phyloP scores from a whole-genome alignment of 176 grass and related monocot genomes.

The Saccharum officinarum region DNA sequence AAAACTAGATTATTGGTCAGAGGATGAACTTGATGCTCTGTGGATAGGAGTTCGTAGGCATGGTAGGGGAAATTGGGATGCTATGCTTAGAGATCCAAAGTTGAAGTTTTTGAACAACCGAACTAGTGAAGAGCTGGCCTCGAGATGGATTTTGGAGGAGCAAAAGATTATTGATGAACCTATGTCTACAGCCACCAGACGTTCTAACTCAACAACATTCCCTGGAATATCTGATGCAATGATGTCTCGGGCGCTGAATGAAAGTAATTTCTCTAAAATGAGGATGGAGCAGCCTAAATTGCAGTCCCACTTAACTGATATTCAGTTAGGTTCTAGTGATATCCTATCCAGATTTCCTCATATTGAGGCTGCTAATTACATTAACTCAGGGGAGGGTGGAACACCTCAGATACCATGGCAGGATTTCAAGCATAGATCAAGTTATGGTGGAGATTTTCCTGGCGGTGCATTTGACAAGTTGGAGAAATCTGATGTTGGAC shows the following conservation, averaged over 20 bases:
- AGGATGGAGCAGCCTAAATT: constrained; percentile 69
- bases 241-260: constrained; percentile 83
- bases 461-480: constrained; percentile 45
- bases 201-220: constrained; percentile 47
- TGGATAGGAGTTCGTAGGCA: constrained; percentile 99
- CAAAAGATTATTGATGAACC: constrained; percentile 82
- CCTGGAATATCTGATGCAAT: constrained; percentile 87
- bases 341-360: constrained; percentile 58
- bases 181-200: constrained; percentile 54
- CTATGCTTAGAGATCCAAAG: constrained; percentile 91
- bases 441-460: constrained; percentile 49
- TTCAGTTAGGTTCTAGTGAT: constrained; percentile 85
- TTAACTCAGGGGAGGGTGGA: constrained; percentile 54
- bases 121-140: constrained; percentile 70
- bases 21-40: constrained; percentile 96
- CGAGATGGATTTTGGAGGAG: constrained; percentile 93
- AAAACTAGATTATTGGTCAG: constrained; percentile 85
- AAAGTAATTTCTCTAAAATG: constrained; percentile 72
- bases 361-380: constrained; percentile 48
- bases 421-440: constrained; percentile 48
- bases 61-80: constrained; percentile 94
- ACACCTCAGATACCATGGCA: constrained; percentile 42
- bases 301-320: constrained; percentile 85
- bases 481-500: constrained; percentile 56
- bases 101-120: constrained; percentile 76